Evolutionary conservation across 2,329 filamentous ascomycete genomes (phyloP).

Genomic region (Pseudogymnoascus sp.): DNA sequence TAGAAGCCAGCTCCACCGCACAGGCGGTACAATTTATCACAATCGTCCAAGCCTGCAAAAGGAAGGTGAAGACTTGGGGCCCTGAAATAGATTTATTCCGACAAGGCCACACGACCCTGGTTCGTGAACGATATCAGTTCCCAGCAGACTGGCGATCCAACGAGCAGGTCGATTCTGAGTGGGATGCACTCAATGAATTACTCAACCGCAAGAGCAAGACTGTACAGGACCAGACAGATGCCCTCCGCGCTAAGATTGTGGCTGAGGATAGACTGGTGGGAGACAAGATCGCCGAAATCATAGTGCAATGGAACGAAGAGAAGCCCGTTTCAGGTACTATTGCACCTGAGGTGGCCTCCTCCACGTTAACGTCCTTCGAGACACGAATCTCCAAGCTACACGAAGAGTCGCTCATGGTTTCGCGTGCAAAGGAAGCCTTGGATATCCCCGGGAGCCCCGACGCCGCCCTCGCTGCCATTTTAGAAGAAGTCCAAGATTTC

Average conservation of each 20-base stretch:
- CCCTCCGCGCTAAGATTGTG: slow-evolving; percentile 84
- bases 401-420: slow-evolving; percentile 85
- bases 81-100: slow-evolving; percentile 94
- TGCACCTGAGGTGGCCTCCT: slow-evolving; percentile 78
- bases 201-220: slow-evolving; percentile 88
- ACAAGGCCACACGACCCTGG: slow-evolving; percentile 86
- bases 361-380: slow-evolving; percentile 76
- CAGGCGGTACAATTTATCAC: slow-evolving; percentile 98
- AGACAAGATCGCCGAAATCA: slow-evolving; percentile 80
- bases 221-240: slow-evolving; percentile 93
- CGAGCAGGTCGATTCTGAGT: slow-evolving; percentile 93
- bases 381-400: slow-evolving; percentile 75
- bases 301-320: slow-evolving; percentile 85
- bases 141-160: slow-evolving; percentile 91
- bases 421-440: slow-evolving; percentile 92
- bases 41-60: slow-evolving; percentile 90
- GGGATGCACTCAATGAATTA: slow-evolving; percentile 87
- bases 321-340: slow-evolving; percentile 95
- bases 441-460: slow-evolving; percentile 76
- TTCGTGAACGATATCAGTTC: slow-evolving; percentile 88
- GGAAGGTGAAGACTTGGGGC: slow-evolving; percentile 87
- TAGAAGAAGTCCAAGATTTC: slow-evolving; percentile 97
- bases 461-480: slow-evolving; percentile 70
- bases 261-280: slow-evolving; percentile 88
- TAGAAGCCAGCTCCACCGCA: slow-evolving; percentile 90